Evolutionary conservation across 495 filamentous ascomycete species (phyloP).

Genomic region (Aspergillus bertholletiae): DNA sequence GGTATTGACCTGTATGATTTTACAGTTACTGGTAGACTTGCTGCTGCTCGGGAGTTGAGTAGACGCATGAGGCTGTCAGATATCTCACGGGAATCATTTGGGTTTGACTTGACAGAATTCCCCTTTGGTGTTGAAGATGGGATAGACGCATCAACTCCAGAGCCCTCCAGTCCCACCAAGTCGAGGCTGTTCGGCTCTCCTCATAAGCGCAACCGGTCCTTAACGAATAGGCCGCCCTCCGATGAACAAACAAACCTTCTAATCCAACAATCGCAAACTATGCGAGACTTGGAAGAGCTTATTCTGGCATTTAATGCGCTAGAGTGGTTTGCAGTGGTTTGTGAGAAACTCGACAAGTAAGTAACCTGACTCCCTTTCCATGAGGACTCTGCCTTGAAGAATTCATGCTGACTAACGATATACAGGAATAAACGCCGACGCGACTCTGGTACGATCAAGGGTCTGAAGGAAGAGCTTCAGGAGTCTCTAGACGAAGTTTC

Average conservation of each 20-base stretch:
- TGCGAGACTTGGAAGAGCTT: slow-evolving; percentile 70
- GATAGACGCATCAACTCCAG: slow-evolving; percentile 17
- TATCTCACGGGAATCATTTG: slow-evolving; percentile 40
- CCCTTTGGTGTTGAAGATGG: slow-evolving; percentile 21
- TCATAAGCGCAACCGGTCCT: slow-evolving; percentile 19
- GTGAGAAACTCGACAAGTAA: slow-evolving; percentile 44
- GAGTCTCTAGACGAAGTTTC: slow-evolving; percentile 31
- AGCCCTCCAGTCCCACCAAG: slow-evolving; percentile 34
- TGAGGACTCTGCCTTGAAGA: neutral
- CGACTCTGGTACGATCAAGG: slow-evolving; percentile 33
- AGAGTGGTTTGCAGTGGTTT: slow-evolving; percentile 52
- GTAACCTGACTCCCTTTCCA: slow-evolving; percentile 7
- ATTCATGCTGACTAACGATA: slow-evolving; percentile 12
- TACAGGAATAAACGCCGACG: slow-evolving; percentile 29
- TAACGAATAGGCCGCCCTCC: slow-evolving; percentile 9
- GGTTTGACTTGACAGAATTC: slow-evolving; percentile 36
- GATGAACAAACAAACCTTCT: slow-evolving; percentile 25
- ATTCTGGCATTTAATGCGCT: slow-evolving; percentile 63
- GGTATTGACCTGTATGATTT: slow-evolving; percentile 8
- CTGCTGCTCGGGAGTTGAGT: slow-evolving; percentile 62
- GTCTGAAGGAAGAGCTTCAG: slow-evolving; percentile 29
- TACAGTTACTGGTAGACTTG: slow-evolving; percentile 44
- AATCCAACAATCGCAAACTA: slow-evolving; percentile 55
- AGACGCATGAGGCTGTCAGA: slow-evolving; percentile 39
- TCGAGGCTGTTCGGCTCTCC: slow-evolving; percentile 18